Evolutionary conservation across 1,284 basidiomycete species (phyloP).

Genomic region (Erythrobasidium hasegawianum): DNA sequence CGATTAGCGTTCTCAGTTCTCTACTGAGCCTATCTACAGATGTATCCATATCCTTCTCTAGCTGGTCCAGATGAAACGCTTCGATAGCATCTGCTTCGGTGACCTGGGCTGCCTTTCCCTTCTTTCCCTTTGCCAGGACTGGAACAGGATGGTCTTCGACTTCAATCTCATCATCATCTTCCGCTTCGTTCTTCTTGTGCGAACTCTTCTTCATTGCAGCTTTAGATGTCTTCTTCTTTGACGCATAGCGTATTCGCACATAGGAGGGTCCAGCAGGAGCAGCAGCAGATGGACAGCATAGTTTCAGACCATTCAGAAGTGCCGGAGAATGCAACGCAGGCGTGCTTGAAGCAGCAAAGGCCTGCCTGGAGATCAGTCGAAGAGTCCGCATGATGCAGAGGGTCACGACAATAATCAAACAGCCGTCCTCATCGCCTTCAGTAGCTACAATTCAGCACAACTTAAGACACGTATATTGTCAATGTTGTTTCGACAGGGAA

Average conservation of each 20-base stretch:
- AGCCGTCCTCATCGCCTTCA: too few species aligned
- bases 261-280: too few species aligned
- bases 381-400: conserved; percentile 1
- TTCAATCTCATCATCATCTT: conserved; percentile 50
- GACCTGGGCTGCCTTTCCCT: conserved; percentile 24
- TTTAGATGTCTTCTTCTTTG: conserved; percentile 35
- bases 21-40: conserved; percentile 16
- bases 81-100: conserved; percentile 23
- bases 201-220: conserved; percentile 61
- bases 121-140: conserved; percentile 26
- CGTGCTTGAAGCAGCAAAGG: neutral
- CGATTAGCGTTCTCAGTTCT: conserved; percentile 16
- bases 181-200: conserved; percentile 64
- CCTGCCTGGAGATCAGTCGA: neutral
- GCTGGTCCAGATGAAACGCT: conserved; percentile 27
- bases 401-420: too few species aligned
- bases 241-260: conserved; percentile 12
- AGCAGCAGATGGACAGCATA: too few species aligned
- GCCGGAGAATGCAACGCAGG: too few species aligned
- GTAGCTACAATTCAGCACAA: too few species aligned
- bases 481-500: too few species aligned
- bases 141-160: conserved; percentile 28
- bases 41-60: conserved; percentile 28
- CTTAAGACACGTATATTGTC: too few species aligned
- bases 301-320: too few species aligned